Evolutionary conservation across 768 basidiomycete genomes (phyloP), one percentile per base, ranked within the genome.

Genomic region (Austroboletus eburneus): DNA sequence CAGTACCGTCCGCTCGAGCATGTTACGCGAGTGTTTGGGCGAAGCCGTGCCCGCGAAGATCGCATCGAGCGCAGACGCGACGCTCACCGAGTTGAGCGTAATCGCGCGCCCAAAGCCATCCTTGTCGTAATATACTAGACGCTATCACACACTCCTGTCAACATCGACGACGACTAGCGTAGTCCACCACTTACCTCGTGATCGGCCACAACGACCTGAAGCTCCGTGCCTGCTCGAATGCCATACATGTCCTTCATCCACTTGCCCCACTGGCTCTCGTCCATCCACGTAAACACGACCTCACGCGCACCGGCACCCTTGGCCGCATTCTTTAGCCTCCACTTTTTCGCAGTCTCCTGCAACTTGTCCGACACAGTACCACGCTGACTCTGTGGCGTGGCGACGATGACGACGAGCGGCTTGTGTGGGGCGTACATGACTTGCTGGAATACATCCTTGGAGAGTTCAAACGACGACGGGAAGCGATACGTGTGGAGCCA

Each of bases 161-260:
- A 10, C 10, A 5, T 27, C 25, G 10, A 10, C 25, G 10, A 27
- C 25, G 25, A 27, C 10, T 10, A 10, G 10, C 6, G 25, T 5
- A 27, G 10, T 27, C n/a, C 25, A 27, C 10, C 25, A 10, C 25
- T 27, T 5, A 49, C 48, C 60, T 76, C 70, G 51, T 95, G 91
- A 64, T 94, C 87, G 2, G 86, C 77, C 46, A 96, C 77, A n/a
- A 95, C 74, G 20, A 91, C 72, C 10, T 55, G 56, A 7, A 68
- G 65, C 20, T 61, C 62, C 0, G 48, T 44, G 8, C 40, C 52
- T 9, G 52, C 47, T 53, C 65, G 70, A 55, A 92, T 70, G 23
- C 85, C 84, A 68, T 97, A 98, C 82, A 91, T 91, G 56, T 81
- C 83, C 73, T 89, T 91, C 69, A 95, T 71, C 93, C 93, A 97